phyloP scores from a whole-genome alignment of 1,284 basidiomycete species.

The Leccinum cinnamomeum region DNA sequence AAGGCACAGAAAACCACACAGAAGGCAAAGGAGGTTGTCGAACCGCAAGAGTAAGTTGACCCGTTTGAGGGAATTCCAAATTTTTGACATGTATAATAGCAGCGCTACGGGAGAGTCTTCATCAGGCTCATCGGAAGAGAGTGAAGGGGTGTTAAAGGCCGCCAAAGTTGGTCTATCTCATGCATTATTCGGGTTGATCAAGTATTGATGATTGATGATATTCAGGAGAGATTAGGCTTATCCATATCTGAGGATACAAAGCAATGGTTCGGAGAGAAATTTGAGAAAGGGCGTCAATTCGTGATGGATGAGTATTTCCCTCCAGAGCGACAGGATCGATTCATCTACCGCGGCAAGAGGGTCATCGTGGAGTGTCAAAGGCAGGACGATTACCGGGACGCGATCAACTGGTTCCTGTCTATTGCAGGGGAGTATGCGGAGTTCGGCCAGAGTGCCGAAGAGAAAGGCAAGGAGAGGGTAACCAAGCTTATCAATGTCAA shows the following conservation, averaged over 20 bases:
- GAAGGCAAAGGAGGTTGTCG: constrained; percentile 21
- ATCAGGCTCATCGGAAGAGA: constrained; percentile 13
- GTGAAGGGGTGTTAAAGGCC: constrained; percentile 36
- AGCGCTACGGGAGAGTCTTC: background rate
- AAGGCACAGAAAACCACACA: constrained; percentile 1
- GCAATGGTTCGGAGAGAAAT: constrained; percentile 38
- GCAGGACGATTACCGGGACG: constrained; percentile 87
- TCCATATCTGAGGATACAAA: constrained; percentile 42
- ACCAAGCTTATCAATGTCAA: constrained; percentile 29
- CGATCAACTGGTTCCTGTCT: constrained; percentile 74
- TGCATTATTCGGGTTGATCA: background rate
- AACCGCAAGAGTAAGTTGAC: constrained; percentile 19
- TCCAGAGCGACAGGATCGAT: constrained; percentile 61
- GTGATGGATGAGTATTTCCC: constrained; percentile 60
- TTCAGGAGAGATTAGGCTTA: constrained; percentile 28
- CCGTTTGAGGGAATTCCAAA: background rate
- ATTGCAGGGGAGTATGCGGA: constrained; percentile 75
- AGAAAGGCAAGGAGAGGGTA: constrained; percentile 41
- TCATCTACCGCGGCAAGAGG: constrained; percentile 60
- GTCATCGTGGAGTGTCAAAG: constrained; percentile 88
- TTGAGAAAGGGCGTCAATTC: constrained; percentile 45
- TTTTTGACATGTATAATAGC: constrained; percentile 7
- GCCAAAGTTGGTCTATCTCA: constrained; percentile 31
- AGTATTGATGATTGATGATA: background rate
- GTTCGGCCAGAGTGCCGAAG: constrained; percentile 55